A percentile compares a stretch with the other conserved stretches of the same genome.
Evolutionary conservation across 2,329 filamentous ascomycete genomes (phyloP).

Genomic region (Venturia asperata): DNA sequence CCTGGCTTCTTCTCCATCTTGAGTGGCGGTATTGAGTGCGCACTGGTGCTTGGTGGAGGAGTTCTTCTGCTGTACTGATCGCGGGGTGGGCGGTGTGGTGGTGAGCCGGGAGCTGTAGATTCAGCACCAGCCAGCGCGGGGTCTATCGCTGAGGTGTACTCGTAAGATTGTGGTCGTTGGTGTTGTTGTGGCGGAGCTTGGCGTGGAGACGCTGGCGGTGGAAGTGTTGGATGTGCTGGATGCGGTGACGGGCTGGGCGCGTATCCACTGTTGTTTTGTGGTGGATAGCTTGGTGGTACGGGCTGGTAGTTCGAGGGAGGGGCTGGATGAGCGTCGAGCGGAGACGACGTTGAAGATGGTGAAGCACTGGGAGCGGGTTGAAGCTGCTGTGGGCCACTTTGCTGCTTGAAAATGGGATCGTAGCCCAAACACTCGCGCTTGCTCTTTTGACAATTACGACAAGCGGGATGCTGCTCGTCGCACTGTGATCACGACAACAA

Average conservation of each 20-base stretch:
- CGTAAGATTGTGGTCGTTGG: slow-evolving; percentile 29
- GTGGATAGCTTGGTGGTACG: slow-evolving; percentile 30
- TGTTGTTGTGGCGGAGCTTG: slow-evolving; percentile 21
- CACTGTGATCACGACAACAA: slow-evolving; percentile 54
- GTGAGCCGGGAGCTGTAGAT: background rate
- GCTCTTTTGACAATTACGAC: slow-evolving; percentile 82
- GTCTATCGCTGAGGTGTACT: slow-evolving; percentile 16
- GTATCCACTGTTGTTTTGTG: slow-evolving; percentile 28
- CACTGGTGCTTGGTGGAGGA: slow-evolving; percentile 20
- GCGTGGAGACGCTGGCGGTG: background rate
- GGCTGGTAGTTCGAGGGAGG: slow-evolving; percentile 25
- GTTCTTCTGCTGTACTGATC: slow-evolving; percentile 35
- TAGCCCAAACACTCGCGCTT: slow-evolving; percentile 82
- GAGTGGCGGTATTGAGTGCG: background rate
- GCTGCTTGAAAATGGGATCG: slow-evolving; percentile 78
- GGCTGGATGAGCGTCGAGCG: slow-evolving; percentile 29
- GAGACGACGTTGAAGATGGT: slow-evolving; percentile 22
- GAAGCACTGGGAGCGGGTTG: slow-evolving; percentile 57
- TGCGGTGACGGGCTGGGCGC: slow-evolving; percentile 36
- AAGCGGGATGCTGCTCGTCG: slow-evolving; percentile 89
- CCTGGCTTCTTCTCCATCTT: slow-evolving; percentile 17
- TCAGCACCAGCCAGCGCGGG: slow-evolving; percentile 15
- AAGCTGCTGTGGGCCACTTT: slow-evolving; percentile 61
- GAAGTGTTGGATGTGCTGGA: slow-evolving; percentile 22
- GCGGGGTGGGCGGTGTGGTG: background rate